These are phyloP conservation scores for Decorospora gaudefroyi DNA, from an alignment of 2,329 filamentous ascomycete genomes.

Conservation along the genomic window DNA sequence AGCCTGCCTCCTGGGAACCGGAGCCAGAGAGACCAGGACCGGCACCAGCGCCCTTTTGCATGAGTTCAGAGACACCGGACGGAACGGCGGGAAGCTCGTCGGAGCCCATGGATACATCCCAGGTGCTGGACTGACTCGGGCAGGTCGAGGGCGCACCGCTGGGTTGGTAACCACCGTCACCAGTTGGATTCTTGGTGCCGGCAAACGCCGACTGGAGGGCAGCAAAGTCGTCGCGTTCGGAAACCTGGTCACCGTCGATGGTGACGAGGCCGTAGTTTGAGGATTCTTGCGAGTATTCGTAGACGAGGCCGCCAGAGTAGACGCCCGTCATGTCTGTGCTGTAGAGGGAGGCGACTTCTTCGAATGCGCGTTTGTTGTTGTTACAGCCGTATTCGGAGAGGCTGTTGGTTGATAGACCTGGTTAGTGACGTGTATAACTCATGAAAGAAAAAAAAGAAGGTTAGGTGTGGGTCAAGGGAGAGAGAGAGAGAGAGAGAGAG, in stretches of 20 bases:
- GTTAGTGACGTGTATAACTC: no score
- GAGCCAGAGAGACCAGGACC: slow-evolving; percentile 60
- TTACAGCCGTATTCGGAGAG: slow-evolving; percentile 94
- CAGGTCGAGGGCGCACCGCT: slow-evolving; percentile 59
- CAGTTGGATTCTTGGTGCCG: slow-evolving; percentile 57
- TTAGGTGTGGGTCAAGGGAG: no score
- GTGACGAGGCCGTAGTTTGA: slow-evolving; percentile 75
- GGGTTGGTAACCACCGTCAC: slow-evolving; percentile 64
- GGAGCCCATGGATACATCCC: slow-evolving; percentile 57
- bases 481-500: no score
- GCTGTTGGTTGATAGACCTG: slow-evolving; percentile 49
- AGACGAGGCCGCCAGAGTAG: slow-evolving; percentile 95
- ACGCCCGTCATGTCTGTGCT: slow-evolving; percentile 78
- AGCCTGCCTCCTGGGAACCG: slow-evolving; percentile 62
- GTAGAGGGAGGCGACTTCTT: slow-evolving; percentile 81
- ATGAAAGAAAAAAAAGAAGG: no score
- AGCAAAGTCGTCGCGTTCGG: slow-evolving; percentile 66
- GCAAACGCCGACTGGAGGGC: slow-evolving; percentile 58
- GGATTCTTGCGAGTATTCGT: slow-evolving; percentile 80
- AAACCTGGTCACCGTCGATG: slow-evolving; percentile 61
- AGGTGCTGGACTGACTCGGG: slow-evolving; percentile 59
- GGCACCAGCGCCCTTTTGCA: slow-evolving; percentile 62
- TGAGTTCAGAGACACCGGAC: slow-evolving; percentile 58
- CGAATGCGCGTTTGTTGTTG: slow-evolving; percentile 78
- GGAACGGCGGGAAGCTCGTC: slow-evolving; percentile 63